These are phyloP conservation scores for Colletotrichum horii DNA, from an alignment of 2,329 filamentous ascomycete species.

Conservation along the genomic window DNA sequence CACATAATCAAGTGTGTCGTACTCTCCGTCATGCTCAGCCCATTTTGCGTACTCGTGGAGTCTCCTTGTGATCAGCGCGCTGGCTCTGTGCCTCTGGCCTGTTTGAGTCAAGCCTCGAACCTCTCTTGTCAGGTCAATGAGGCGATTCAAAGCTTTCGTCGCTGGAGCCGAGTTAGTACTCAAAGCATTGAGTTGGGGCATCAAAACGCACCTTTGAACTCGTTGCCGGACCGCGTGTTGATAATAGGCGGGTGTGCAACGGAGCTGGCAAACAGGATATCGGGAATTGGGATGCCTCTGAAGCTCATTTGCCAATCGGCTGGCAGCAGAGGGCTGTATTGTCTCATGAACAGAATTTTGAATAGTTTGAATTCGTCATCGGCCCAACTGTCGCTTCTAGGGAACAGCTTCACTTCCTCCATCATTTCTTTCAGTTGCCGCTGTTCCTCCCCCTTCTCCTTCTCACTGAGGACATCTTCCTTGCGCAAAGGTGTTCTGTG, in stretches of 20 bases:
- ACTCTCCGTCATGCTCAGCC: constrained; percentile 46
- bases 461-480: constrained; percentile 14
- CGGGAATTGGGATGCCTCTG: constrained; percentile 42
- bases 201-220: constrained; percentile 39
- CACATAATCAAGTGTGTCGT: constrained; percentile 35
- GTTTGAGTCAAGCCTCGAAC: constrained; percentile 40
- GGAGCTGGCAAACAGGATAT: constrained; percentile 37
- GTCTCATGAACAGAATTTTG: constrained; percentile 45
- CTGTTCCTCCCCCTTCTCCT: constrained; percentile 9
- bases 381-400: constrained; percentile 54
- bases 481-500: background rate
- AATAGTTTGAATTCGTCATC: constrained; percentile 52
- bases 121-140: constrained; percentile 44
- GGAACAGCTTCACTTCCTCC: constrained; percentile 45
- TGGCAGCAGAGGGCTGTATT: constrained; percentile 45
- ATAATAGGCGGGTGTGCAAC: constrained; percentile 38
- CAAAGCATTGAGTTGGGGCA: no score
- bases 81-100: constrained; percentile 34
- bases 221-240: constrained; percentile 38
- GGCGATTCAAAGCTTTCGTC: constrained; percentile 40
- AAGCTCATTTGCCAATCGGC: constrained; percentile 45
- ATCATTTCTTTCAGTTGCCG: constrained; percentile 37
- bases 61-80: constrained; percentile 36
- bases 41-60: constrained; percentile 42
- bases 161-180: constrained; percentile 33